These are phyloP conservation scores for Skeletonema grethae DNA, from an alignment of 108 stramenopile species.

Conservation along the genomic window DNA sequence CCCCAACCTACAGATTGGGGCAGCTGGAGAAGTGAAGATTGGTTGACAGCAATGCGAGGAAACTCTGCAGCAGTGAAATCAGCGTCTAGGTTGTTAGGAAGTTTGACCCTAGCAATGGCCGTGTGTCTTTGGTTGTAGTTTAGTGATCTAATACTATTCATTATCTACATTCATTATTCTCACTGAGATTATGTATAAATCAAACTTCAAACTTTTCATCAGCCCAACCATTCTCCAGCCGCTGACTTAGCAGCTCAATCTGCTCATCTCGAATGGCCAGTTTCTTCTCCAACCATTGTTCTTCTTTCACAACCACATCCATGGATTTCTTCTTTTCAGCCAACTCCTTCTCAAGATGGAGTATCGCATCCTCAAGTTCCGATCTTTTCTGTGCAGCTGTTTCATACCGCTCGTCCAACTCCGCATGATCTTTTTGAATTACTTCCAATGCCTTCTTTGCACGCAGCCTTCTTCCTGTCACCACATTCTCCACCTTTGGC, in stretches of 20 bases:
- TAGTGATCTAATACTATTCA: background rate
- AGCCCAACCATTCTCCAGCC: constrained; percentile 74
- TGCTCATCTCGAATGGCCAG: constrained; percentile 66
- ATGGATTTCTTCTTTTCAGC: constrained; percentile 64
- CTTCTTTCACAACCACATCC: constrained; percentile 62
- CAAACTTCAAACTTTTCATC: constrained; percentile 62
- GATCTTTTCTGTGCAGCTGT: constrained; percentile 42
- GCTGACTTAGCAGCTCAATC: constrained; percentile 48
- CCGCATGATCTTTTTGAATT: constrained; percentile 56
- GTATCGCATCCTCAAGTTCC: constrained; percentile 51
- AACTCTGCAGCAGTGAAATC: background rate
- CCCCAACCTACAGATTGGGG: constrained; percentile 6
- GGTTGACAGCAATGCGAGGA: background rate
- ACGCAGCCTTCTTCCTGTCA: constrained; percentile 70
- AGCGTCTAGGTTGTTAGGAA: background rate
- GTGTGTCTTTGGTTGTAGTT: background rate
- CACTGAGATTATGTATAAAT: background rate
- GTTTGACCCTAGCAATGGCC: background rate
- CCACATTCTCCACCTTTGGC: constrained; percentile 59
- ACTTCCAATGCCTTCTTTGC: constrained; percentile 76
- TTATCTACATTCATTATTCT: constrained; percentile 1
- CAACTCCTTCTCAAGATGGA: constrained; percentile 55
- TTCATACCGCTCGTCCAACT: constrained; percentile 48
- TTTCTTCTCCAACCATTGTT: constrained; percentile 63
- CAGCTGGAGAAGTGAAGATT: constrained; percentile 4